Conservation (phyloP, 176 grass and related monocot species). For the Oropetium thomaeum region DNA sequence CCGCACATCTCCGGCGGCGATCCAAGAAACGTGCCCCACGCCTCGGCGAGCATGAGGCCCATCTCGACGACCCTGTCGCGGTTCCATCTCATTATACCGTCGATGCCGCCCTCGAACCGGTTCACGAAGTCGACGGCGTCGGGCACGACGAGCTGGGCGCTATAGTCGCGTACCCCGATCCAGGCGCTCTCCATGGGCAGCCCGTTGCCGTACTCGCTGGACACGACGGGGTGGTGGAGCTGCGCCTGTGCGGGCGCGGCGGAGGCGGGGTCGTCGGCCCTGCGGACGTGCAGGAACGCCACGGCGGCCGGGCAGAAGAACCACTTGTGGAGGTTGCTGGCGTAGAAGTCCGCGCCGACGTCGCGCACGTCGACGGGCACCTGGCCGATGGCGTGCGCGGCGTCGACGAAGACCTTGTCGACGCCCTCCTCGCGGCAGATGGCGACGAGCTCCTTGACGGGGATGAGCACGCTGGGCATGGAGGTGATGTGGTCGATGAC, state of each 20-base stretch:
- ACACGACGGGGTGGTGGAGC: conserved; percentile 93
- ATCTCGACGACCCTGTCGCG: conserved; percentile 88
- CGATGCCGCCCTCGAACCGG: conserved; percentile 82
- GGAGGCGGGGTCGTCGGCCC: conserved; percentile 20
- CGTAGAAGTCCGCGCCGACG: conserved; percentile 92
- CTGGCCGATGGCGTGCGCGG: conserved; percentile 78
- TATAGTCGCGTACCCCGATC: conserved; percentile 94
- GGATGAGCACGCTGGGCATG: conserved; percentile 81
- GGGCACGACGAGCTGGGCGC: conserved; percentile 76
- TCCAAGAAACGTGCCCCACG: conserved; percentile 86
- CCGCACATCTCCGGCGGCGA: conserved; percentile 70
- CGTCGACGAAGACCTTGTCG: conserved; percentile 86
- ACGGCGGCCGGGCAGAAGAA: conserved; percentile 87
- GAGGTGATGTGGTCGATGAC: conserved; percentile 89
- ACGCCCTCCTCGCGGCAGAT: conserved; percentile 92
- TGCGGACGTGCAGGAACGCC: conserved; percentile 71
- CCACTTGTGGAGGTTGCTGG: conserved; percentile 98
- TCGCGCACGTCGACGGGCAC: conserved; percentile 66
- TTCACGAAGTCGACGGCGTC: conserved; percentile 71
- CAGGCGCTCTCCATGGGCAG: conserved; percentile 87
- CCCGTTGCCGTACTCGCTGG: conserved; percentile 82
- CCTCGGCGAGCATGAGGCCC: conserved; percentile 73
- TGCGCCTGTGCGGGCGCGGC: too few species aligned
- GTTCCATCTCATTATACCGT: conserved; percentile 64
- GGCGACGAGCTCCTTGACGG: conserved; percentile 71